Evolutionary conservation across 129 eudicot genomes (phyloP).

Genomic region (carrot (Daucus carota)): DH1_v3.0 NC_030386.2:37828501-37829000

Average conservation of each 20-base stretch:
- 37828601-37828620: not conserved
- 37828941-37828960: not conserved
- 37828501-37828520: not conserved
- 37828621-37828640: not conserved
- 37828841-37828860: slow-evolving; percentile 12
- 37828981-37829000: not conserved
- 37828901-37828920: slow-evolving; percentile 26
- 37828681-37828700: not conserved
- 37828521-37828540: not conserved
- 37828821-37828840: slow-evolving; percentile 20
- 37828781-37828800: slow-evolving; percentile 3
- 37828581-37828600: not conserved
- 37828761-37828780: slow-evolving; percentile 6
- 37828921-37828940: not conserved
- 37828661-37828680: not conserved
- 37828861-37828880: not conserved
- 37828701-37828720: slow-evolving; percentile 1
- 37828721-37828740: slow-evolving; percentile 17
- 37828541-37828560: not conserved
- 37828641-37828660: too few relatives aligned
- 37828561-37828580: not conserved
- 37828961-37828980: slow-evolving; percentile 6
- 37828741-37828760: slow-evolving; percentile 15
- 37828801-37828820: slow-evolving; percentile 13
- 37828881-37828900: slow-evolving; percentile 25